Evolutionary conservation across 805 yeast species (phyloP).

Genomic region (Kluyveromyces wickerhamii): DNA sequence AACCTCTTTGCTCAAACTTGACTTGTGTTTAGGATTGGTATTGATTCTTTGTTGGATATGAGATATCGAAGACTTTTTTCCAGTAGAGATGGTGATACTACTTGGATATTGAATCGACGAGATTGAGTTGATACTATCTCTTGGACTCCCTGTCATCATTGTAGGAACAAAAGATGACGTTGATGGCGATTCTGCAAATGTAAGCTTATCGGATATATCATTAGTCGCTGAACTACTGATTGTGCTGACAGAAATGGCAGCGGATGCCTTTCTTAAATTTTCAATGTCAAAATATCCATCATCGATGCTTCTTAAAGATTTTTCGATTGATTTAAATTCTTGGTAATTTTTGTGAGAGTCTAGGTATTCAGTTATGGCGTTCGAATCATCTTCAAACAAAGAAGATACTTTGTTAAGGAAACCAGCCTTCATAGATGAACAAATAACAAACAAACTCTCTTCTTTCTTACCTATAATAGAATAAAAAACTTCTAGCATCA

Average conservation of each 20-base stretch:
- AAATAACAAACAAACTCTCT: conserved; percentile 31
- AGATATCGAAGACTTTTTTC: conserved; percentile 3
- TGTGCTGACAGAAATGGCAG: conserved; percentile 23
- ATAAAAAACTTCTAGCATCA: conserved; percentile 59
- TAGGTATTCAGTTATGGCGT: conserved; percentile 17
- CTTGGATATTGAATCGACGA: conserved; percentile 16
- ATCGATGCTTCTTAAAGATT: conserved; percentile 50
- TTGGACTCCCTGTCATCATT: conserved; percentile 21
- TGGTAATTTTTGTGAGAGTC: conserved; percentile 22
- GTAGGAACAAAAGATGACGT: conserved; percentile 11
- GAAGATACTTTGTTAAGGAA: conserved; percentile 19
- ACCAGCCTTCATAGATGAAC: conserved; percentile 20
- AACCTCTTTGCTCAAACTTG: conserved; percentile 22
- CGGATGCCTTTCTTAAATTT: conserved; percentile 41
- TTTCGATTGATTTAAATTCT: conserved; percentile 44
- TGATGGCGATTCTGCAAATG: background rate
- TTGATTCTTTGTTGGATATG: conserved; percentile 1
- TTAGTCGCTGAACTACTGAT: conserved; percentile 18
- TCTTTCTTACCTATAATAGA: conserved; percentile 66
- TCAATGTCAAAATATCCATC: conserved; percentile 56
- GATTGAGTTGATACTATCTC: conserved; percentile 20
- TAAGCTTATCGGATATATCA: conserved; percentile 8
- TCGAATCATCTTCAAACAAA: conserved; percentile 19
- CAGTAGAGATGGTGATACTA: background rate
- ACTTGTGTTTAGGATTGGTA: conserved; percentile 11